phyloP scores from a whole-genome alignment of 768 basidiomycete species.

The Tulasnella sp. region DNA sequence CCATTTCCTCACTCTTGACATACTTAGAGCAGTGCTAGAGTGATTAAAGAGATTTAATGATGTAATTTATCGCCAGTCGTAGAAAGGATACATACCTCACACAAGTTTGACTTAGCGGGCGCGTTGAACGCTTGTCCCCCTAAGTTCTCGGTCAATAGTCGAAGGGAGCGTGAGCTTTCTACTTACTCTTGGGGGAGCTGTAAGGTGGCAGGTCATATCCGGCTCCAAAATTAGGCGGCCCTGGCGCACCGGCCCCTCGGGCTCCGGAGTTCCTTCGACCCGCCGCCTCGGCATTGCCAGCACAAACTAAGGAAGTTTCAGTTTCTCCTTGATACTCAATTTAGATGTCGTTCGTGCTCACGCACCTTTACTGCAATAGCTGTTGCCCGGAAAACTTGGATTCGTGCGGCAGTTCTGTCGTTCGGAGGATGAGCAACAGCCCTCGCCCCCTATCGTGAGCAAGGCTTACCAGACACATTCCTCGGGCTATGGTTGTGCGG shows the following conservation, averaged over 20 bases:
- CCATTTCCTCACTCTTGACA: neutral
- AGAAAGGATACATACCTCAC: neutral
- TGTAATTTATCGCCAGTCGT: neutral
- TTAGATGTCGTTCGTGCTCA: too few species aligned
- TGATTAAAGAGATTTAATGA: neutral
- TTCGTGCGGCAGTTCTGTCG: too few species aligned
- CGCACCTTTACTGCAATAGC: too few species aligned
- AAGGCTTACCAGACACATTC: neutral
- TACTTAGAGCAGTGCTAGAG: neutral
- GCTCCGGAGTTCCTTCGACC: too few species aligned
- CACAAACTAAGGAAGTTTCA: too few species aligned
- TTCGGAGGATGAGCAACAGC: too few species aligned
- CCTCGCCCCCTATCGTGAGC: too few species aligned
- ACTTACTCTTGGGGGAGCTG: neutral
- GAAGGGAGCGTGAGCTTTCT: neutral
- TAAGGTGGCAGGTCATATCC: neutral
- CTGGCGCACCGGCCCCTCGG: too few species aligned
- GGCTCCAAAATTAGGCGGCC: neutral
- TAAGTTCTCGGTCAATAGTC: neutral
- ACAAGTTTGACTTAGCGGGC: neutral
- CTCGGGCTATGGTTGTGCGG: neutral
- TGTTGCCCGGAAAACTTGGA: too few species aligned
- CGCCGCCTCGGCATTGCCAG: too few species aligned
- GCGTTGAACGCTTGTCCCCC: too few species aligned
- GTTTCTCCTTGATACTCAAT: too few species aligned